A percentile compares a stretch with the other conserved stretches of the same genome.
Conservation (phyloP, 2,329 filamentous ascomycete genomes). For the Stachybotrys echinatus region DNA sequence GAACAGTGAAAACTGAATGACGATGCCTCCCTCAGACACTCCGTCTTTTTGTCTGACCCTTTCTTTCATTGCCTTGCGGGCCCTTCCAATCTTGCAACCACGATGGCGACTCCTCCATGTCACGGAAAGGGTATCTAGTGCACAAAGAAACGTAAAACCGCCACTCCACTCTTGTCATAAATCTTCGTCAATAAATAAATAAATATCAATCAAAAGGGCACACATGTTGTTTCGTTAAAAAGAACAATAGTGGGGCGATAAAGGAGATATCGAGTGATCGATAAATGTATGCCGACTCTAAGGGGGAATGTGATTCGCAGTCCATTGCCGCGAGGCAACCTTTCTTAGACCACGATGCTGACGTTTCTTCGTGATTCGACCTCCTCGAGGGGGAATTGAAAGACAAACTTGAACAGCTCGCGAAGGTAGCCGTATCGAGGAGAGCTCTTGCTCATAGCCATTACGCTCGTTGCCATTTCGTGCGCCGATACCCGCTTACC, state of each 20-base stretch:
- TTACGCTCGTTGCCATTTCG: conserved; percentile 78
- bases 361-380: conserved; percentile 61
- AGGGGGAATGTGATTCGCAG: background rate
- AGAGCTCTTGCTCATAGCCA: conserved; percentile 64
- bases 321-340: background rate
- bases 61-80: background rate
- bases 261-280: background rate
- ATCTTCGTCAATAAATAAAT: background rate
- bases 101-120: background rate
- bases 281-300: no score
- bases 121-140: background rate
- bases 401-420: conserved; percentile 79
- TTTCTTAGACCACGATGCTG: conserved; percentile 49
- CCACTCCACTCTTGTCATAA: background rate
- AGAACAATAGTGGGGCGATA: no score
- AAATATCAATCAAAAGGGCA: no score
- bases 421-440: conserved; percentile 71
- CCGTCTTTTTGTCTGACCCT: background rate
- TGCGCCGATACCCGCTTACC: conserved; percentile 58
- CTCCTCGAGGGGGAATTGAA: conserved; percentile 79
- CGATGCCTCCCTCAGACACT: background rate
- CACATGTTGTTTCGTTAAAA: no score
- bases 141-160: background rate
- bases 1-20: background rate
- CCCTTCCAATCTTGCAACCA: background rate